Percentiles rank a stretch among this genome's conserved stretches.
phyloP scores from a whole-genome alignment of 768 basidiomycete species.

The Hypholoma sublateritium region DNA sequence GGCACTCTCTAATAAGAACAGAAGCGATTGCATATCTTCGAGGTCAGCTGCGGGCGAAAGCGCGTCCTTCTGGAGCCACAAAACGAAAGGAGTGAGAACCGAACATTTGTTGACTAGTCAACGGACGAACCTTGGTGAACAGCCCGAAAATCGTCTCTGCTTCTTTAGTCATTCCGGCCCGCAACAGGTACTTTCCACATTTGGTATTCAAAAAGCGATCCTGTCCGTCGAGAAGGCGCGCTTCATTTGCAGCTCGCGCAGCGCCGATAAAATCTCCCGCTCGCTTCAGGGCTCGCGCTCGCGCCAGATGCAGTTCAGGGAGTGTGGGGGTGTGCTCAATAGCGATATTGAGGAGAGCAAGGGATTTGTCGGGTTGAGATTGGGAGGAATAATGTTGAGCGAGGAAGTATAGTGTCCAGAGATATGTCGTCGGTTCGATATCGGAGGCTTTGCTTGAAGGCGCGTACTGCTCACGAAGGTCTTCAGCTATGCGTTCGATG shows the following conservation, averaged over 20 bases:
- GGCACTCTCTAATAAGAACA: conserved; percentile 84
- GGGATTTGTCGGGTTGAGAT: conserved; percentile 47
- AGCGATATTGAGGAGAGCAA: conserved; percentile 64
- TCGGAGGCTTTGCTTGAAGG: conserved; percentile 21
- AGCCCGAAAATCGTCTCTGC: conserved; percentile 74
- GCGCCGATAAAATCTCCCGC: conserved; percentile 79
- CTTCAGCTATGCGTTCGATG: conserved; percentile 71
- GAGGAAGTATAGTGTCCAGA: conserved; percentile 96
- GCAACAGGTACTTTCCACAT: conserved; percentile 83
- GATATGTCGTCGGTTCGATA: conserved; percentile 74
- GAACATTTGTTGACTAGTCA: background rate
- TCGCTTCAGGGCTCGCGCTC: conserved; percentile 83
- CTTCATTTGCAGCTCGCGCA: conserved; percentile 74
- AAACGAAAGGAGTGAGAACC: background rate
- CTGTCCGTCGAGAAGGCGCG: conserved; percentile 85
- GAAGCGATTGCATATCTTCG: conserved; percentile 93
- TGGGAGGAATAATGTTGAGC: conserved; percentile 84
- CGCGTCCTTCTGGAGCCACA: conserved; percentile 75
- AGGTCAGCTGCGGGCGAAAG: conserved; percentile 73
- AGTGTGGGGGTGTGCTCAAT: conserved; percentile 88
- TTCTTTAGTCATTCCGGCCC: conserved; percentile 78
- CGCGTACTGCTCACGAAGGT: conserved; percentile 36
- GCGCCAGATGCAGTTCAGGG: conserved; percentile 83
- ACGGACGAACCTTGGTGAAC: conserved; percentile 81
- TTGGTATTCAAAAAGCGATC: conserved; percentile 96